Percentiles rank a stretch among this genome's conserved stretches.
These are phyloP conservation scores for Solanum raphanifolium DNA, from an alignment of 257 asterid species.

Conservation along the genomic window DNA sequence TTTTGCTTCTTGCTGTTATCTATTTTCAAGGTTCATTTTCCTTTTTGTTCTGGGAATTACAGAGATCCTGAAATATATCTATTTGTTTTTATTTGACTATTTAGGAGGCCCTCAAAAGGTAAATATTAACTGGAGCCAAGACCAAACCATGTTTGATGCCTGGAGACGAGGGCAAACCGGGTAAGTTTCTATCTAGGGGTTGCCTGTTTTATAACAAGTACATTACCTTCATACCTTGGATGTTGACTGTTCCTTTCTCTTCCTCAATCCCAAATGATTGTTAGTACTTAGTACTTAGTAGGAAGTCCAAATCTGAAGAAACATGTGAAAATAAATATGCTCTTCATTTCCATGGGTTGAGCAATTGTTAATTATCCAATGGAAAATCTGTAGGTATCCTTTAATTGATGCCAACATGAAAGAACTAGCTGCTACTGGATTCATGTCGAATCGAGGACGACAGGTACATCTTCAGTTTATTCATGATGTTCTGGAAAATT, in stretches of 20 bases:
- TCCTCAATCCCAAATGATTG: not conserved
- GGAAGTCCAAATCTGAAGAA: not conserved
- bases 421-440: conserved; percentile 72
- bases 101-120: conserved; percentile 76
- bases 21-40: not conserved
- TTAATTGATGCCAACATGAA: conserved; percentile 89
- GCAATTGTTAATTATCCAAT: not conserved
- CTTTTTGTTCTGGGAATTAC: not conserved
- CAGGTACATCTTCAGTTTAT: conserved; percentile 35
- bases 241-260: not conserved
- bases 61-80: not conserved
- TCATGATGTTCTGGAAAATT: not conserved
- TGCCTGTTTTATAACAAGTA: not conserved
- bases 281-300: not conserved
- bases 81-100: not conserved
- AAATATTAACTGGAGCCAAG: conserved; percentile 58
- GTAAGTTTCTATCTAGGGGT: conserved; percentile 17
- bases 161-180: conserved; percentile 87
- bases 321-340: not conserved
- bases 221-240: not conserved
- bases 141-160: conserved; percentile 59
- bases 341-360: not conserved
- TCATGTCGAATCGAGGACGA: conserved; percentile 98
- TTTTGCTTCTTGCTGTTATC: not conserved
- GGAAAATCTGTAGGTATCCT: conserved; percentile 54